These are phyloP conservation scores for Nakataea oryzae DNA, from an alignment of 2,329 filamentous ascomycete species.

Conservation along the genomic window DNA sequence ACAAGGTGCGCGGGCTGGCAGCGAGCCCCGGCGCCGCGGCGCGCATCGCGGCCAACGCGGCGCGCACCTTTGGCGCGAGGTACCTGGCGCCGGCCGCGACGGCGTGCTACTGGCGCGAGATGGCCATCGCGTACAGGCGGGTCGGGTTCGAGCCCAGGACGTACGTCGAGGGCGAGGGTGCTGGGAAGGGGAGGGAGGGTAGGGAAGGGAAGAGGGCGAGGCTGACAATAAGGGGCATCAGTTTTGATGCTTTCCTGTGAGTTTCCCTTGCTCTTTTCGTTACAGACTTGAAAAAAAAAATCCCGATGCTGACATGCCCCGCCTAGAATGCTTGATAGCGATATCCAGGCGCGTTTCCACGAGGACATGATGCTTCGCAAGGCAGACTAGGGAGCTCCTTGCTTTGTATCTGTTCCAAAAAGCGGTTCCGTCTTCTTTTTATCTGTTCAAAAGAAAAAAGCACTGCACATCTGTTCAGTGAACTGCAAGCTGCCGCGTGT, in stretches of 20 bases:
- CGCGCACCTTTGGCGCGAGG: background rate
- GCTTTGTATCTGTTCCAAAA: background rate
- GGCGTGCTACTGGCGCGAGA: conserved; percentile 1
- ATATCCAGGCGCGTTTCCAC: background rate
- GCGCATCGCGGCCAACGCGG: background rate
- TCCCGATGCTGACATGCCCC: background rate
- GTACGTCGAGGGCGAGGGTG: background rate
- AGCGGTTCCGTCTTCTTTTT: background rate
- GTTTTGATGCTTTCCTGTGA: background rate
- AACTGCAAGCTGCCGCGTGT: background rate
- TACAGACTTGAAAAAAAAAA: background rate
- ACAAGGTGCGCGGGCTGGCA: background rate
- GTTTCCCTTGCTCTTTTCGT: background rate
- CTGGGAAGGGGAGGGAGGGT: background rate
- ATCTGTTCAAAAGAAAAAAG: background rate
- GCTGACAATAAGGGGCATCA: background rate
- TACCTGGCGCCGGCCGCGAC: background rate
- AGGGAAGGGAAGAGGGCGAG: conserved; percentile 9
- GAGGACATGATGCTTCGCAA: background rate
- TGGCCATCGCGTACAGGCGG: background rate
- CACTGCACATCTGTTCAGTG: background rate
- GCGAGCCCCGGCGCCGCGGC: background rate
- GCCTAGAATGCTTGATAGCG: background rate
- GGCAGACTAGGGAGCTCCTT: background rate
- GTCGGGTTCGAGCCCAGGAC: background rate